Evolutionary conservation across 768 basidiomycete genomes (phyloP), one percentile per base, ranked within the genome.

Genomic region (Russula sp.): DNA sequence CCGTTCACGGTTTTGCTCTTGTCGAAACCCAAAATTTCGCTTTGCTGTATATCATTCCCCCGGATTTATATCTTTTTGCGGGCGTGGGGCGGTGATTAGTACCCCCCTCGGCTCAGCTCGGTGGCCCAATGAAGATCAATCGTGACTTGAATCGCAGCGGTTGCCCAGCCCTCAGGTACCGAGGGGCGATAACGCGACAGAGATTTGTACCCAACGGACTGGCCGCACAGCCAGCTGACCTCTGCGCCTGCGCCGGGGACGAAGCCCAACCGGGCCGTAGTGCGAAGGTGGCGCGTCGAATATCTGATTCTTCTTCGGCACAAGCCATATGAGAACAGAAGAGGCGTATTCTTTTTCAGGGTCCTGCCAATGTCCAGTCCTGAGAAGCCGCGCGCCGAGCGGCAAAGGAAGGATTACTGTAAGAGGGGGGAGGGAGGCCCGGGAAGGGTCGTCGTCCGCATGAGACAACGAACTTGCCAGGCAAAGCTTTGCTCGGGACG

Each of bases 111-210:
- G 61, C 39, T 29, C 25, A 29, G 56, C 36, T 11, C 32, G 59
- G 48, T 58, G 41, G 35, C 38, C 41, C 47, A 22, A 42, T 43
- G 41, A 56, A 50, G 39, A 38, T 32, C 45, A 34, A 62, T 42
- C 7, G 20, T 52, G 13, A 36, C 38, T 45, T 51, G 36, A 43
- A 11, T 34, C n/a, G 16, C 49, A 35, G 34, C 51, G 22, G 14
- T 38, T 25, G 7, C 32, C 20, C 45, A 53, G 46, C 53, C 38
- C 38, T n/a, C 32, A 50, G 42, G 56, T 42, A 56, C 46, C 13
- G n/a, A 46, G 56, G 56, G 61, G 61, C 57, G 61, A 63, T 63
- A 63, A 54, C 51, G 61, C 61, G 56, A 58, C 45, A 46, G 10
- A 45, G 38, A 13, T 41, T 51, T 20, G n/a, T 18, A 29, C 51